Evolutionary conservation across 805 yeast species (phyloP), one percentile per base, ranked within the genome.

Genomic region (Saturnispora halmiae): DNA sequence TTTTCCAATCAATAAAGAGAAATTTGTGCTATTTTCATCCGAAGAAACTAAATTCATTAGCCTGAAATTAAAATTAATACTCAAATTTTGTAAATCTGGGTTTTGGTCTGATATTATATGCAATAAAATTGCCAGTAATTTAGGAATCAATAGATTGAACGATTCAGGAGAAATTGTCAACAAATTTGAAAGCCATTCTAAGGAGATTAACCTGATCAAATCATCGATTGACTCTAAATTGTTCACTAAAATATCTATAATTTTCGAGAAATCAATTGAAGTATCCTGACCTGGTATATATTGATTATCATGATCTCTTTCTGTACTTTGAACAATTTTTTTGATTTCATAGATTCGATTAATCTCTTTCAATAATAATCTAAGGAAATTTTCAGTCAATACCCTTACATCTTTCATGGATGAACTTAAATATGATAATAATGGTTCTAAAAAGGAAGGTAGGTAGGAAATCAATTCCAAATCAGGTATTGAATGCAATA

Each of bases 401-500:
- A 81, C 78, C 48, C 95, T 69, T 3, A 92, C 94, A 58, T 90
- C 97, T 40, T 79, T 77, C 46, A 86, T 86, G 2, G 90, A 70
- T 50, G 84, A 90, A 48, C 84, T 83, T 35, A 90, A 65, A 52
- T 85, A 90, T 15, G 79, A 72, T 34, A 90, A 66, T 46, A 90
- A 64, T 0, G 92, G 96, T 36, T 87, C 92, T 30, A 92, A 66
- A 56, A 92, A 86, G 29, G 88, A 82, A 1, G 98, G 96, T 36
- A 92, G 65, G 55, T 82, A 92, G 0, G 94, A 74, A 15, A 92
- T 77, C 43, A 92, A 65, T 51, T 90, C 96, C 40, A 90, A 66
- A 40, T 90, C 94, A 0, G 98, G 97, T 6, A 88, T 85, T 9
- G 92, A 86, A 59, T 90, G 92, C 36, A 92, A 67, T n/a, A 92